Evolutionary conservation across 2,329 filamentous ascomycete genomes (phyloP).

Genomic region (Cordyceps tenuipes): DNA sequence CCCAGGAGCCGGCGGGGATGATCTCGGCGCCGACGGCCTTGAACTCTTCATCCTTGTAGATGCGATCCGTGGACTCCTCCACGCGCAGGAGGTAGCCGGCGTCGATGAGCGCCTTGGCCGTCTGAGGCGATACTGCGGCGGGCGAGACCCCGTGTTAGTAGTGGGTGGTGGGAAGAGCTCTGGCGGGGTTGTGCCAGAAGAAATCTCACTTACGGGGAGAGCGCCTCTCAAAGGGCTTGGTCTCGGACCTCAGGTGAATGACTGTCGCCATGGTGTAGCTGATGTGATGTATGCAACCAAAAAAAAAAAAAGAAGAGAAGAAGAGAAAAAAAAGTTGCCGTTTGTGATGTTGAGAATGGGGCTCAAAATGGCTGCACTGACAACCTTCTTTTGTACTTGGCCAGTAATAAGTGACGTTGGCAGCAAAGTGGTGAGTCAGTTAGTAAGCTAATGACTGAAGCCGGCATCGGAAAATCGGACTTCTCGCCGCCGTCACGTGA

Average conservation of each 20-base stretch:
- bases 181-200: not conserved
- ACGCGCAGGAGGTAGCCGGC: conserved; percentile 61
- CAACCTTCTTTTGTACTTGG: not conserved
- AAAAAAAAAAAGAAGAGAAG: not conserved
- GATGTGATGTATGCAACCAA: not conserved
- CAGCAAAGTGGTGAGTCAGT: not conserved
- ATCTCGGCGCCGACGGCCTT: conserved; percentile 54
- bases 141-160: not conserved
- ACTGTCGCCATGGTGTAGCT: conserved; percentile 6
- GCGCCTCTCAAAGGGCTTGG: conserved; percentile 14
- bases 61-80: conserved; percentile 56
- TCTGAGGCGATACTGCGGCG: conserved; percentile 16
- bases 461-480: not conserved
- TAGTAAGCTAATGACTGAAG: not conserved
- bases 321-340: not conserved
- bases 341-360: not conserved
- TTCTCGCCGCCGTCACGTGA: conserved; percentile 4
- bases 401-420: not conserved
- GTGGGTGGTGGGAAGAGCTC: not conserved
- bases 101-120: conserved; percentile 43
- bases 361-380: too few species aligned
- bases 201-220: conserved; percentile 7
- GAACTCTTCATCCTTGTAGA: conserved; percentile 54
- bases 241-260: conserved; percentile 13
- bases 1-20: conserved; percentile 60